A percentile compares a stretch with the other conserved stretches of the same genome.
Evolutionary conservation across 371 early-diverging fungal genomes (phyloP).

Genomic region (Syncephalis plumigaleata): DNA sequence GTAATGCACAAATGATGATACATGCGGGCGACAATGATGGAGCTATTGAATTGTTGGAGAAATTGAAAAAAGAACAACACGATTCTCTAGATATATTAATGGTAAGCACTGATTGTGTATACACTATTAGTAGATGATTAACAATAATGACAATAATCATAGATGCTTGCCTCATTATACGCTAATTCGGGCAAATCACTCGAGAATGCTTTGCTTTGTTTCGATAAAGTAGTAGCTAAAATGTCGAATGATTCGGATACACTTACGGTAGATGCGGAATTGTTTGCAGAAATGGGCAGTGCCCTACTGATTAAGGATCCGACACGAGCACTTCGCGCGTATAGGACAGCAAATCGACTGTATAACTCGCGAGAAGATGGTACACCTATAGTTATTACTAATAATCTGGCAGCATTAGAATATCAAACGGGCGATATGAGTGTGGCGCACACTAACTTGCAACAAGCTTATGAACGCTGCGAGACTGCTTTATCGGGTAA

Average conservation of each 20-base stretch:
- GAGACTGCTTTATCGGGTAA: slow-evolving; percentile 4
- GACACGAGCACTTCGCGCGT: background rate
- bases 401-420: slow-evolving; percentile 63
- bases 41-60: slow-evolving; percentile 58
- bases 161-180: background rate
- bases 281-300: no score
- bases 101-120: slow-evolving; percentile 11
- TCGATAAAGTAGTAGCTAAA: no score
- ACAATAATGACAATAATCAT: background rate
- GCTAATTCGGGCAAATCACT: no score
- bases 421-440: slow-evolving; percentile 26
- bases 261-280: no score
- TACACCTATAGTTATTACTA: slow-evolving; percentile 46
- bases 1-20: slow-evolving; percentile 54
- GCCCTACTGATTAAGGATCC: no score
- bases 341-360: slow-evolving; percentile 6
- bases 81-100: slow-evolving; percentile 41
- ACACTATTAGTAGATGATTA: background rate
- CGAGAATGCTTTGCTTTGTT: no score
- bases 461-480: slow-evolving; percentile 16
- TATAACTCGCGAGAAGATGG: slow-evolving; percentile 4
- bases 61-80: slow-evolving; percentile 39
- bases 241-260: no score
- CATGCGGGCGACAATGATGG: slow-evolving; percentile 21
- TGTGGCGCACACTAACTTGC: slow-evolving; percentile 15